These are phyloP conservation scores for Colletotrichum euphorbiae DNA, from an alignment of 2,329 filamentous ascomycete species.

Conservation along the genomic window DNA sequence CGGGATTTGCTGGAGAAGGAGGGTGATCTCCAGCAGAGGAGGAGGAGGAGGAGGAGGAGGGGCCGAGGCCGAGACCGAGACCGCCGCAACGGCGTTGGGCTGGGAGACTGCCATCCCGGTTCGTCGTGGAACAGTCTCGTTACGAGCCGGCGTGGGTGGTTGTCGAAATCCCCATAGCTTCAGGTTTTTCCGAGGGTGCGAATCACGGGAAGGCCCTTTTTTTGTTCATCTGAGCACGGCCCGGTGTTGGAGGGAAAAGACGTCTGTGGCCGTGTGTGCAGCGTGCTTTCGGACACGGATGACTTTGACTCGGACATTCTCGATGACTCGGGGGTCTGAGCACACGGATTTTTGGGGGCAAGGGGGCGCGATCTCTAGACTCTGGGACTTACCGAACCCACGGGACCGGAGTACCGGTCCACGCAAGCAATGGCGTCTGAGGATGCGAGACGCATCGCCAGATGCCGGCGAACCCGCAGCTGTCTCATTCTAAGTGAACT, in stretches of 20 bases:
- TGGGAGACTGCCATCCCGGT: conserved; percentile 8
- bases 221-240: conserved; percentile 12
- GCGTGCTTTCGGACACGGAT: neutral
- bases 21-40: neutral
- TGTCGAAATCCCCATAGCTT: neutral
- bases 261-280: conserved; percentile 11
- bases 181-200: neutral
- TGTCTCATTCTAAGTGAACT: too few species aligned
- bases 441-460: neutral
- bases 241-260: neutral
- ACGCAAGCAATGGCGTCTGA: neutral
- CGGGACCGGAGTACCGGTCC: neutral
- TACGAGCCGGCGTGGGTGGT: neutral
- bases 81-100: too few species aligned
- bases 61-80: too few species aligned
- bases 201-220: neutral
- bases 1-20: conserved; percentile 25
- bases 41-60: neutral
- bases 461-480: too few species aligned
- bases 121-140: neutral
- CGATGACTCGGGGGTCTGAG: neutral
- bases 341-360: neutral
- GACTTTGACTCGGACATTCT: conserved; percentile 26
- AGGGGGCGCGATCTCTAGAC: neutral
- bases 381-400: neutral